Conservation (phyloP, 768 basidiomycete species). For the Mycena venus region DNA sequence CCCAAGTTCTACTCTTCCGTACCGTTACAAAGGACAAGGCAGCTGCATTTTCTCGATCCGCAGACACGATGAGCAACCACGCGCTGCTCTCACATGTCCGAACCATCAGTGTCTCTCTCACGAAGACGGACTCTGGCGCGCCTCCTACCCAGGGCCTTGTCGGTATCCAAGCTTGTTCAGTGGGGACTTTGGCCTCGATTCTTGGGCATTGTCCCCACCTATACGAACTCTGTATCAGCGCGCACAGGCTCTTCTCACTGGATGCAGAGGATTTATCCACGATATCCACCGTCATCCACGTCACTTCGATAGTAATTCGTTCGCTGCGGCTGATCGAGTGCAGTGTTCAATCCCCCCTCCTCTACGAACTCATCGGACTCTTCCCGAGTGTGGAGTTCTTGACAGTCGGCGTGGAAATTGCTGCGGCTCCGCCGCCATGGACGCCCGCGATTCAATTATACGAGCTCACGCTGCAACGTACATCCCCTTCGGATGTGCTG, state of each 20-base stretch:
- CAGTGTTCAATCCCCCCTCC: constrained; percentile 57
- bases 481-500: constrained; percentile 43
- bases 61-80: background rate
- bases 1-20: constrained; percentile 34
- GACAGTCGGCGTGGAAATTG: constrained; percentile 53
- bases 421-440: constrained; percentile 44
- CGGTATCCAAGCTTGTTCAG: background rate
- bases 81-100: constrained; percentile 21
- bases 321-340: constrained; percentile 41
- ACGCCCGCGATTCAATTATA: constrained; percentile 47
- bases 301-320: constrained; percentile 10
- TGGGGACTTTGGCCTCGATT: constrained; percentile 15
- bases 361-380: constrained; percentile 56
- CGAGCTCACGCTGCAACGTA: constrained; percentile 55
- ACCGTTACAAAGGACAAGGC: constrained; percentile 1
- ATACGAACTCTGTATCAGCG: constrained; percentile 28
- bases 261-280: background rate
- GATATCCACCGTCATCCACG: background rate
- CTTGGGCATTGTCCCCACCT: constrained; percentile 13
- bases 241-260: constrained; percentile 17
- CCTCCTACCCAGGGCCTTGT: background rate
- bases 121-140: no score
- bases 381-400: constrained; percentile 55
- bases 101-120: constrained; percentile 3
- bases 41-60: constrained; percentile 11